Evolutionary conservation across 1,284 basidiomycete genomes (phyloP).

Genomic region (Apiotrichum montevideense): DNA sequence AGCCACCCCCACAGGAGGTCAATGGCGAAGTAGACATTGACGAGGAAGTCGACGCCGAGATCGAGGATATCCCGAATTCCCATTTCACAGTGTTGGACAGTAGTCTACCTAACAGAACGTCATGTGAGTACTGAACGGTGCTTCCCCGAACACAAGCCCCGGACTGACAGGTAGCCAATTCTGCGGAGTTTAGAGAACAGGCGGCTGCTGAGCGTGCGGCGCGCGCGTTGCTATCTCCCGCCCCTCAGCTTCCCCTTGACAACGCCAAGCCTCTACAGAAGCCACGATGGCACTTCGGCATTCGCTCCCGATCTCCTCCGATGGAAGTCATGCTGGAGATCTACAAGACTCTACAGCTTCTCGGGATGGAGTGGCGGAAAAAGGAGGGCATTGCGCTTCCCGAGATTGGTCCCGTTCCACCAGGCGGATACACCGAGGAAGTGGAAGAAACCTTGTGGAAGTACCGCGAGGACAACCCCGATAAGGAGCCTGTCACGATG

Average conservation of each 20-base stretch:
- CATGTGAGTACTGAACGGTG: slow-evolving; percentile 5
- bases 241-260: slow-evolving; percentile 14
- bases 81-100: slow-evolving; percentile 78
- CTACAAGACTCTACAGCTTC: slow-evolving; percentile 79
- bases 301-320: slow-evolving; percentile 85
- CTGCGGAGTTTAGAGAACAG: slow-evolving; percentile 14
- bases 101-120: slow-evolving; percentile 58
- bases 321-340: slow-evolving; percentile 99
- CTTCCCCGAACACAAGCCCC: no score
- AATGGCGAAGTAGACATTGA: slow-evolving; percentile 51
- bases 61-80: slow-evolving; percentile 53
- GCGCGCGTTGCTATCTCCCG: slow-evolving; percentile 25
- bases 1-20: slow-evolving; percentile 7
- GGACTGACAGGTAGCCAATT: neutral
- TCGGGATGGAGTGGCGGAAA: slow-evolving; percentile 91
- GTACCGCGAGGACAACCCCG: slow-evolving; percentile 30
- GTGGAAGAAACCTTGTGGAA: slow-evolving; percentile 50
- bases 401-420: slow-evolving; percentile 55
- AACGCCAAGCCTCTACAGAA: slow-evolving; percentile 39
- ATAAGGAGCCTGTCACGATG: slow-evolving; percentile 26
- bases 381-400: slow-evolving; percentile 58
- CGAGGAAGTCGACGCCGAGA: slow-evolving; percentile 52
- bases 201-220: slow-evolving; percentile 41
- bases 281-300: slow-evolving; percentile 96
- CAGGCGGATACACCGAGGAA: slow-evolving; percentile 37